These are phyloP conservation scores for Hanseniaspora uvarum DNA, from an alignment of 1,139 yeast genomes.

Conservation along the genomic window DNA sequence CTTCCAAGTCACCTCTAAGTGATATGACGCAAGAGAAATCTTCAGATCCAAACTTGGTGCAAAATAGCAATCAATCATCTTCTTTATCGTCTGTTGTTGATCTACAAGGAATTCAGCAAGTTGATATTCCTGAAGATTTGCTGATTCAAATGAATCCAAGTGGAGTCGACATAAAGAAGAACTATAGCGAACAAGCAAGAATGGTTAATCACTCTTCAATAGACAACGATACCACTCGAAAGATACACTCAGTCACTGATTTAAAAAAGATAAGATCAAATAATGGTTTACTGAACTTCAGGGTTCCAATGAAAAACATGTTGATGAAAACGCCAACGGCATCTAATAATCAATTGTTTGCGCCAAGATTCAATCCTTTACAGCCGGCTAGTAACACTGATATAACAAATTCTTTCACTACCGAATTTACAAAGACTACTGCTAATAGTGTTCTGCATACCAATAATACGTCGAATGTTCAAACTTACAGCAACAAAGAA, in stretches of 20 bases:
- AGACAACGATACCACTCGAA: background rate
- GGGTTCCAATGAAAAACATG: background rate
- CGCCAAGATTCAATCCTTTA: background rate
- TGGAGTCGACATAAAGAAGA: background rate
- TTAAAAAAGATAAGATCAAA: conserved; percentile 3
- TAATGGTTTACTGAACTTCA: background rate
- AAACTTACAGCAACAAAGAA: background rate
- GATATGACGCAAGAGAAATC: background rate
- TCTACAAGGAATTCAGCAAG: conserved; percentile 16
- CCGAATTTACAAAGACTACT: conserved; percentile 7
- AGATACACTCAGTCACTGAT: conserved; percentile 2
- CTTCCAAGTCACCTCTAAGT: background rate
- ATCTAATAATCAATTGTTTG: background rate
- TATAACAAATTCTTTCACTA: background rate
- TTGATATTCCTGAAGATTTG: conserved; percentile 16
- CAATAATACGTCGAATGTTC: background rate
- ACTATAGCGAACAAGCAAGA: conserved; percentile 1
- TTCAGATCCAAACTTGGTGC: background rate
- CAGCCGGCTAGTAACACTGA: background rate
- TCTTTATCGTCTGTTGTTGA: conserved; percentile 11
- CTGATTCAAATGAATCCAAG: conserved; percentile 9
- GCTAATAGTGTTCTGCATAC: conserved; percentile 7
- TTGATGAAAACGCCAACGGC: background rate
- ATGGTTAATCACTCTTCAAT: background rate
- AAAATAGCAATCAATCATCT: conserved; percentile 3